Evolutionary conservation across 305 asterid genomes (phyloP).

Genomic region (Solanum hybrid): DNA sequence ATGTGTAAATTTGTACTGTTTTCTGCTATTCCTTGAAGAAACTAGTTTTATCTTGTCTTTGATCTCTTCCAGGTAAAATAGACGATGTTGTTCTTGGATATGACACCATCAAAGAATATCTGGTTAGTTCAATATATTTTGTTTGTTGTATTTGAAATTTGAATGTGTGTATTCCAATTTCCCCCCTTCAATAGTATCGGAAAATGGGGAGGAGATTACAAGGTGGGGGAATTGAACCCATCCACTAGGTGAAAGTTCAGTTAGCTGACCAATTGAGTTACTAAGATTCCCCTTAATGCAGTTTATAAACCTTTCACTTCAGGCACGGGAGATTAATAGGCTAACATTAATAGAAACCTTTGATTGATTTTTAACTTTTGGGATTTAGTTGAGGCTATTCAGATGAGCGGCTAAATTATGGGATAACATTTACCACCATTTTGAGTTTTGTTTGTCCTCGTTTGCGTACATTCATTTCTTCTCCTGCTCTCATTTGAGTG

Average conservation of each 20-base stretch:
- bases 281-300: background rate
- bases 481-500: background rate
- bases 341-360: background rate
- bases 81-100: slow-evolving; percentile 12
- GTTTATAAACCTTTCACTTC: background rate
- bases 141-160: background rate
- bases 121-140: background rate
- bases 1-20: background rate
- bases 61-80: background rate
- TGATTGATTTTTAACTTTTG: background rate
- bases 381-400: background rate
- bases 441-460: background rate
- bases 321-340: background rate
- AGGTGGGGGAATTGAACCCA: background rate
- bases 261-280: background rate
- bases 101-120: slow-evolving; percentile 1
- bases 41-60: background rate
- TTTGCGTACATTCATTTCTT: background rate
- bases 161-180: background rate
- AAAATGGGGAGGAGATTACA: background rate
- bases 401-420: background rate
- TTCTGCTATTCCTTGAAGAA: background rate
- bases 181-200: background rate
- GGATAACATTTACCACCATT: background rate
- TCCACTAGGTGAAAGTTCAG: background rate